These are phyloP conservation scores for Schizophyllum commune DNA, from an alignment of 1,284 basidiomycete species.

Conservation along the genomic window DNA sequence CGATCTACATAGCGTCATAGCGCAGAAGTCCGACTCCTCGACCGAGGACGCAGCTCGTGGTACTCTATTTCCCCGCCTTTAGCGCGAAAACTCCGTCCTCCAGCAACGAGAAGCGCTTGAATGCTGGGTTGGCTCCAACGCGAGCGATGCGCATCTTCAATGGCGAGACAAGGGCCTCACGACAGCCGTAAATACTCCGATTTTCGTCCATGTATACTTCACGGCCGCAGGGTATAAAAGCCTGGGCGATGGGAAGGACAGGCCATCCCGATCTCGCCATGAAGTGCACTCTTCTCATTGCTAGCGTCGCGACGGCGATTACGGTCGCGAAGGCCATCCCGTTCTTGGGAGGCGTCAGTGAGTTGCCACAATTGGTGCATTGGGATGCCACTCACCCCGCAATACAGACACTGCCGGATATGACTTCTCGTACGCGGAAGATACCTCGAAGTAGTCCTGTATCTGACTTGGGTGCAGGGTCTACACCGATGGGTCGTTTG, in stretches of 20 bases:
- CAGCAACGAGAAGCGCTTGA: background rate
- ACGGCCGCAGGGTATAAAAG: background rate
- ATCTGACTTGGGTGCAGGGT: background rate
- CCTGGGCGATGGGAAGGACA: background rate
- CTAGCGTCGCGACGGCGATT: background rate
- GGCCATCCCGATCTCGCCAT: background rate
- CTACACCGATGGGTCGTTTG: background rate
- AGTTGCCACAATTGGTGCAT: background rate
- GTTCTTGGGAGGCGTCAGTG: background rate
- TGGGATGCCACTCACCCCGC: background rate
- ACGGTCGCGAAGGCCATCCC: background rate
- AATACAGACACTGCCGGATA: background rate
- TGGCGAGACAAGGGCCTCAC: background rate
- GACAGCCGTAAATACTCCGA: background rate
- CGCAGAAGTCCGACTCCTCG: background rate
- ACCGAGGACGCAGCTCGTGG: background rate
- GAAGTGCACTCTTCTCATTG: background rate
- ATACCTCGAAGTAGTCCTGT: conserved; percentile 24
- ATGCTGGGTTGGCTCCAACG: background rate
- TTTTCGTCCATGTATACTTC: background rate
- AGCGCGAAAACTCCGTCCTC: background rate
- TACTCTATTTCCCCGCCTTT: background rate
- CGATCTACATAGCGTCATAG: background rate
- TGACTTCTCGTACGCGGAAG: background rate
- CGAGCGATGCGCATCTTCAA: background rate